Evolutionary conservation across 1,284 basidiomycete genomes (phyloP).

Genomic region (Heterobasidion occidentale): DNA sequence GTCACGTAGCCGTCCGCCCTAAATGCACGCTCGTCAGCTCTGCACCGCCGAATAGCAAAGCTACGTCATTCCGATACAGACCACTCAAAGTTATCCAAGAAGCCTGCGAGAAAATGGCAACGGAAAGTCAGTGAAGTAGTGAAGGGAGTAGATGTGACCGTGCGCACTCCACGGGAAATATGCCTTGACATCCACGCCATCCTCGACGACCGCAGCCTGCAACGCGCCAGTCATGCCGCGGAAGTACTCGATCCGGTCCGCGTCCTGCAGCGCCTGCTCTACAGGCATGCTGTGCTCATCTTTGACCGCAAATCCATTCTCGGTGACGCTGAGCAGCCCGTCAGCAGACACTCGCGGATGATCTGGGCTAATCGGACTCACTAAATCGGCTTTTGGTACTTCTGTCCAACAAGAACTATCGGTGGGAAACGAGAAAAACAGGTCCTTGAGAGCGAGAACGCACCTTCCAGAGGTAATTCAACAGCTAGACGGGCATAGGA

Average conservation of each 20-base stretch:
- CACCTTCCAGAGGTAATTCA: slow-evolving; percentile 67
- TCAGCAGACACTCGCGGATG: not conserved
- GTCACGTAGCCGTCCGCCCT: slow-evolving; percentile 58
- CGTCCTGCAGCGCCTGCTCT: slow-evolving; percentile 54
- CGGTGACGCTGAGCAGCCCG: slow-evolving; percentile 40
- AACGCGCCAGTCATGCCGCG: slow-evolving; percentile 53
- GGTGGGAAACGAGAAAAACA: slow-evolving; percentile 1
- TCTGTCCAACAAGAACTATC: slow-evolving; percentile 7
- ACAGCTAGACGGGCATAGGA: slow-evolving; percentile 30
- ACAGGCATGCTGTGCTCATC: slow-evolving; percentile 48
- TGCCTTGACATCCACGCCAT: slow-evolving; percentile 57
- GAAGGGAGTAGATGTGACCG: not conserved
- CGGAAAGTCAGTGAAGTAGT: not conserved
- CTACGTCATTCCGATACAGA: slow-evolving; percentile 6
- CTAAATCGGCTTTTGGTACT: slow-evolving; percentile 65
- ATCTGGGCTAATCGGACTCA: slow-evolving; percentile 16
- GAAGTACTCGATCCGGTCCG: slow-evolving; percentile 64
- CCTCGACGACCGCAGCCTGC: slow-evolving; percentile 49
- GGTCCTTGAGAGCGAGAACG: slow-evolving; percentile 6
- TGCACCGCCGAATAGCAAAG: slow-evolving; percentile 4
- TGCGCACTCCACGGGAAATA: slow-evolving; percentile 67
- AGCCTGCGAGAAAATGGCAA: slow-evolving; percentile 26
- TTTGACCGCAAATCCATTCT: slow-evolving; percentile 70
- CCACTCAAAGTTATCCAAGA: slow-evolving; percentile 76
- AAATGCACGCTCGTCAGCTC: slow-evolving; percentile 5